Evolutionary conservation across 768 basidiomycete species (phyloP).

Genomic region (Suillus sp.): DNA sequence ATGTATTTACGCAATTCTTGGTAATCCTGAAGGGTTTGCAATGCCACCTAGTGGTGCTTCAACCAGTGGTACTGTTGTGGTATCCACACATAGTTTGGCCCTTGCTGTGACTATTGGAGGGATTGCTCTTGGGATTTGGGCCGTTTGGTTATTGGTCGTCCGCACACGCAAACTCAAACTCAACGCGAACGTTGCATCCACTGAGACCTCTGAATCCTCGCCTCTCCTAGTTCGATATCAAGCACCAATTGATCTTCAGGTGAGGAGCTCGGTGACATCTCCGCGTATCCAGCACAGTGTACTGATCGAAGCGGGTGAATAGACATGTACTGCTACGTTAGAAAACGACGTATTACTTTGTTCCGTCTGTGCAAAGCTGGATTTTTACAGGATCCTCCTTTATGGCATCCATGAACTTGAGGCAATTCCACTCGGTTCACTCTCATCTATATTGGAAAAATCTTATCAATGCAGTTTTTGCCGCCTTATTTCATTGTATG

Average conservation of each 20-base stretch:
- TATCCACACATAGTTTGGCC: background rate
- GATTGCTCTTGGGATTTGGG: background rate
- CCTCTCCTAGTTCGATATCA: constrained; percentile 1
- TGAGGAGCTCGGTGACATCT: background rate
- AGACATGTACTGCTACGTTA: background rate
- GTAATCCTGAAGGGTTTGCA: background rate
- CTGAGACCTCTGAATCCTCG: background rate
- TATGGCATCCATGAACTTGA: constrained; percentile 4
- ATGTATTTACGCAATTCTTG: background rate
- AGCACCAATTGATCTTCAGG: background rate
- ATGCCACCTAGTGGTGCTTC: background rate
- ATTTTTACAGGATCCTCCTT: constrained; percentile 12
- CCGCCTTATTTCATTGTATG: constrained; percentile 8
- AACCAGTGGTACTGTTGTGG: background rate
- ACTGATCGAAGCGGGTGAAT: background rate
- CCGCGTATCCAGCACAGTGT: background rate
- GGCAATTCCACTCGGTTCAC: constrained; percentile 2
- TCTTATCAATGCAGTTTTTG: constrained; percentile 12
- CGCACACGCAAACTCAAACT: background rate
- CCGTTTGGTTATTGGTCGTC: background rate
- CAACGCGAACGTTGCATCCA: background rate
- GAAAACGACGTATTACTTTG: constrained; percentile 5
- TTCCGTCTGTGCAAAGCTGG: constrained; percentile 7
- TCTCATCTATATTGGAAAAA: constrained; percentile 9
- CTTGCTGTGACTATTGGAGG: background rate